Percentiles rank a stretch among this genome's conserved stretches.
Evolutionary conservation across 306 rosid species (phyloP).

Genomic region (Quillaja saponaria): DNA sequence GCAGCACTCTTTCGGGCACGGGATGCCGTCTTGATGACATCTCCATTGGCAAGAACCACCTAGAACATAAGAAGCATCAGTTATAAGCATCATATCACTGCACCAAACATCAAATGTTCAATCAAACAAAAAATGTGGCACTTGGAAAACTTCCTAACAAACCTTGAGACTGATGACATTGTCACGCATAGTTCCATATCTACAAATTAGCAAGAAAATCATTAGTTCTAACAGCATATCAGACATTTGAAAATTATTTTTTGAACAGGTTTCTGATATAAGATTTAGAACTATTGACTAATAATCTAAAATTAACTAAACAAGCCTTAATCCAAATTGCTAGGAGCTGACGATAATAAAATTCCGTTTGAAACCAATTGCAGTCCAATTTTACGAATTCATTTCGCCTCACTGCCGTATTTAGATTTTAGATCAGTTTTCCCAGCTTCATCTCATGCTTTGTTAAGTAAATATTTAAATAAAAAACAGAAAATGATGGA

Average conservation of each 20-base stretch:
- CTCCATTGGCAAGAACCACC: constrained; percentile 94
- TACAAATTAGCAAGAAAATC: constrained; percentile 53
- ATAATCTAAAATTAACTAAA: constrained; percentile 14
- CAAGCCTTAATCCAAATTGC: constrained; percentile 14
- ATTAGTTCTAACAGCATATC: constrained; percentile 33
- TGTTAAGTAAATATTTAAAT: background rate
- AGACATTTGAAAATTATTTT: constrained; percentile 12
- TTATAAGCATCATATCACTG: constrained; percentile 28
- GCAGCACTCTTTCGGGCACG: constrained; percentile 98
- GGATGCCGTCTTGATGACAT: constrained; percentile 86
- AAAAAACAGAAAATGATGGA: too few relatives aligned
- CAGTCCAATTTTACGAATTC: background rate
- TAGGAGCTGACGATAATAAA: background rate
- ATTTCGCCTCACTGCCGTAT: background rate
- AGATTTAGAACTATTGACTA: background rate
- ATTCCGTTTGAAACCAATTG: background rate
- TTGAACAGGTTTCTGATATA: constrained; percentile 1
- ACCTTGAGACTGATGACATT: constrained; percentile 90
- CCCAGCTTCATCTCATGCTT: background rate
- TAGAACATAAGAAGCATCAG: constrained; percentile 43
- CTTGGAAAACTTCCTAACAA: constrained; percentile 16
- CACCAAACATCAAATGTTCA: constrained; percentile 20
- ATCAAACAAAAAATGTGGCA: too few relatives aligned
- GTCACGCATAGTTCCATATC: constrained; percentile 99
- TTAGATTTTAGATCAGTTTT: background rate